These are phyloP conservation scores for Amanita thiersii DNA, from an alignment of 768 basidiomycete genomes.

Conservation along the genomic window DNA sequence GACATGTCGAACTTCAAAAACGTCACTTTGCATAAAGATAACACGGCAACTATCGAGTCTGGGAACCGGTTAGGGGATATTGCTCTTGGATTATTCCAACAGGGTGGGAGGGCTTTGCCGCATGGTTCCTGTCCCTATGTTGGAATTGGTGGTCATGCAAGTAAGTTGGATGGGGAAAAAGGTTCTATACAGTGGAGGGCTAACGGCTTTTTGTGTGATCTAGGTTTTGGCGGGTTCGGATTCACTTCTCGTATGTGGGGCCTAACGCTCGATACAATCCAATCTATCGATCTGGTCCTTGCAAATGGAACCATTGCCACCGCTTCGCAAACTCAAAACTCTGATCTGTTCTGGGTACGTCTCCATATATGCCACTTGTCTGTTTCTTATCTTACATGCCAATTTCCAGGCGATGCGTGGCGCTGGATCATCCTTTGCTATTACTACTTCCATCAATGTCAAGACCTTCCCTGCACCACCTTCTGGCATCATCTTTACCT, in stretches of 20 bases:
- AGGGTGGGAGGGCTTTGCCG: conserved; percentile 15
- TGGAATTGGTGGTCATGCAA: conserved; percentile 20
- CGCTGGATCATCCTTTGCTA: conserved; percentile 16
- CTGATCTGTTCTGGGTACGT: conserved; percentile 22
- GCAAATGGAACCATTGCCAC: conserved; percentile 18
- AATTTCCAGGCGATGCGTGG: conserved; percentile 15
- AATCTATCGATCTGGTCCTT: conserved; percentile 17
- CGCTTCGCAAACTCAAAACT: conserved; percentile 13
- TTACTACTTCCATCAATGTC: conserved; percentile 14
- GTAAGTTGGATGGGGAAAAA: conserved; percentile 1
- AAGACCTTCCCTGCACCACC: conserved; percentile 15
- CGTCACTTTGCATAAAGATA: conserved; percentile 12
- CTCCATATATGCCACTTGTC: background rate
- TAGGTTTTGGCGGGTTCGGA: conserved; percentile 19
- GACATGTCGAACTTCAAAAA: conserved; percentile 18
- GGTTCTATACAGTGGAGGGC: background rate
- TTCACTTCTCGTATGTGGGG: conserved; percentile 22
- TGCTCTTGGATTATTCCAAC: conserved; percentile 11
- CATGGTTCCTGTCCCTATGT: conserved; percentile 25
- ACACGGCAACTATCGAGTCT: conserved; percentile 16
- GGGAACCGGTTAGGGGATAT: conserved; percentile 21
- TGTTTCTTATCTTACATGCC: background rate
- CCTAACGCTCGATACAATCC: conserved; percentile 18
- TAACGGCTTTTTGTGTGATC: background rate
- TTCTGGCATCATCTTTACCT: conserved; percentile 11